phyloP scores from a whole-genome alignment of 176 grass and related monocot species.

The Paspalum vaginatum region DNA sequence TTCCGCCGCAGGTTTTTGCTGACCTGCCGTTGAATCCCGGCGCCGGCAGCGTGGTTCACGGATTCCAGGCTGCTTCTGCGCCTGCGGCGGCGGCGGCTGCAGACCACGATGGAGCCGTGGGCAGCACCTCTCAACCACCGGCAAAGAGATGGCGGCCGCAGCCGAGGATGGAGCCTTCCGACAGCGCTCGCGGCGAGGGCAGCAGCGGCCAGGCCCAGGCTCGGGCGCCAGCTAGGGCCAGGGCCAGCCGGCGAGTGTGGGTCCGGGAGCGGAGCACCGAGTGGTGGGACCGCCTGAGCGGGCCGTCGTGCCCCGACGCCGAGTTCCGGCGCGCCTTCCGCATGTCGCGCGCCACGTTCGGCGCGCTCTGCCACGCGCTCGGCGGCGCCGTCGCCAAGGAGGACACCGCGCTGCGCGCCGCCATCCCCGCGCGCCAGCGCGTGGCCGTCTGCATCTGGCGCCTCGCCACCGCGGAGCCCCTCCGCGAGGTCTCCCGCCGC shows the following conservation, averaged over 20 bases:
- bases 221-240: background rate
- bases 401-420: conserved; percentile 72
- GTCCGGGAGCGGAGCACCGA: conserved; percentile 57
- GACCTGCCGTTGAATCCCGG: background rate
- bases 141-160: conserved; percentile 5
- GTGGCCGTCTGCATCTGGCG: conserved; percentile 77
- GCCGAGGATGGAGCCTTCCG: conserved; percentile 2
- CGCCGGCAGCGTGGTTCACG: background rate
- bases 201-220: background rate
- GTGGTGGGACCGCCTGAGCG: conserved; percentile 74
- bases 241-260: conserved; percentile 57
- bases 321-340: conserved; percentile 80
- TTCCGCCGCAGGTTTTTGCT: background rate
- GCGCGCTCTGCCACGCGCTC: conserved; percentile 64
- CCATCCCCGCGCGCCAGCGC: conserved; percentile 66
- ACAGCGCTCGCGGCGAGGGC: background rate
- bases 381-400: conserved; percentile 58
- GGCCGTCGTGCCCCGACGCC: conserved; percentile 51
- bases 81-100: background rate
- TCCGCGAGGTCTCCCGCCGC: conserved; percentile 60
- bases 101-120: background rate
- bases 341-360: conserved; percentile 70
- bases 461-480: conserved; percentile 77
- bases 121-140: background rate
- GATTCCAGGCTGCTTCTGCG: background rate